phyloP scores from a whole-genome alignment of 164 flowering plant genomes.

The Stephania japonica region DNA sequence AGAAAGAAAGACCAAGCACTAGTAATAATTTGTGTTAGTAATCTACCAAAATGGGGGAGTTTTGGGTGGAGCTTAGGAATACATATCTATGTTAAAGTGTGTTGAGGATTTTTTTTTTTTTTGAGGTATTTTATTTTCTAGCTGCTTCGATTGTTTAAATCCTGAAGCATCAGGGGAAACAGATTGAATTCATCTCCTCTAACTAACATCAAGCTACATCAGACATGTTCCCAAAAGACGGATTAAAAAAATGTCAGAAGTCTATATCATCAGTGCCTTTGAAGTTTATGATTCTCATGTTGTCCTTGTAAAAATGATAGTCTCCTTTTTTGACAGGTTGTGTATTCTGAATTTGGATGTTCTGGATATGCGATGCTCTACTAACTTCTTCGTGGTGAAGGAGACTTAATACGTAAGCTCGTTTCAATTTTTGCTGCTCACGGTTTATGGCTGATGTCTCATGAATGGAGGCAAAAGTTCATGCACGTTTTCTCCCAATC shows the following conservation, averaged over 20 bases:
- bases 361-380: neutral
- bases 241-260: neutral
- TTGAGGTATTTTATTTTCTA: too few species aligned
- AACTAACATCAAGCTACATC: too few species aligned
- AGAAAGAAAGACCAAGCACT: too few species aligned
- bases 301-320: neutral
- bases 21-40: too few species aligned
- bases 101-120: too few species aligned
- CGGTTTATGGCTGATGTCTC: constrained; percentile 29
- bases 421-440: constrained; percentile 9
- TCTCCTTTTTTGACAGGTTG: neutral
- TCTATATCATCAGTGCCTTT: neutral
- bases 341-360: neutral
- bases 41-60: too few species aligned
- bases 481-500: constrained; percentile 17
- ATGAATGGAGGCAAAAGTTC: constrained; percentile 40
- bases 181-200: too few species aligned
- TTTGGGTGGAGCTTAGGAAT: too few species aligned
- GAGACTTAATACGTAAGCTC: constrained; percentile 1
- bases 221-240: too few species aligned
- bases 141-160: too few species aligned
- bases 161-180: too few species aligned
- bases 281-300: neutral
- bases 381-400: neutral
- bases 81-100: too few species aligned